A percentile compares a stretch with the other conserved stretches of the same genome.
Conservation (phyloP, 495 filamentous ascomycete genomes). For the Penicillium argentinense region DNA sequence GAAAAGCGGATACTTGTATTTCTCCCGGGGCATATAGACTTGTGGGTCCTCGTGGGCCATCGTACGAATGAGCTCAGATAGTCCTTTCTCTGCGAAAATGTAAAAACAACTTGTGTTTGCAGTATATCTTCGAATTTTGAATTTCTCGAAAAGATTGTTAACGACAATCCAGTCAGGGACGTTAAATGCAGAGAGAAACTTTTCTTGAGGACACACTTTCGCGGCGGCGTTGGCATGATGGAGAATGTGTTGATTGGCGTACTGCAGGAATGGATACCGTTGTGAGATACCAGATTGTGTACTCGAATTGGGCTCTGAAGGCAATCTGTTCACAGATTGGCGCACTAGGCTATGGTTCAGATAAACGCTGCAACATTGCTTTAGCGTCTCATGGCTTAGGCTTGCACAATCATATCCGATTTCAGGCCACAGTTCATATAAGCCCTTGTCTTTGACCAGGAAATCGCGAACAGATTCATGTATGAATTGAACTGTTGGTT, state of each 20-base stretch:
- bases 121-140: constrained; percentile 29
- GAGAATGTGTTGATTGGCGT: constrained; percentile 42
- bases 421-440: constrained; percentile 34
- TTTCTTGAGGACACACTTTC: constrained; percentile 31
- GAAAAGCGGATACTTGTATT: constrained; percentile 43
- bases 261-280: constrained; percentile 45
- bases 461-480: constrained; percentile 50
- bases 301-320: too few relatives aligned
- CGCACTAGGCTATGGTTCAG: constrained; percentile 13
- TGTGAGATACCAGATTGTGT: constrained; percentile 1
- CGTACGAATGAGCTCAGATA: constrained; percentile 36
- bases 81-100: constrained; percentile 44
- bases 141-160: constrained; percentile 39
- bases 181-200: constrained; percentile 36
- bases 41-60: constrained; percentile 15
- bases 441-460: constrained; percentile 40
- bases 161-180: constrained; percentile 35
- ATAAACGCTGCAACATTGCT: constrained; percentile 33
- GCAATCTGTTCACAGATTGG: constrained; percentile 11
- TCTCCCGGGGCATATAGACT: constrained; percentile 32
- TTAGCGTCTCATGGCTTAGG: constrained; percentile 35
- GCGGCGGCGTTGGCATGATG: constrained; percentile 43
- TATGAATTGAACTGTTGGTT: constrained; percentile 45
- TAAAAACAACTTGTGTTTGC: constrained; percentile 40
- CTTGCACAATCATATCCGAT: constrained; percentile 19